Base-by-base conservation (phyloP, 345 rosid species). In the Gossypium ekmanianum region DNA sequence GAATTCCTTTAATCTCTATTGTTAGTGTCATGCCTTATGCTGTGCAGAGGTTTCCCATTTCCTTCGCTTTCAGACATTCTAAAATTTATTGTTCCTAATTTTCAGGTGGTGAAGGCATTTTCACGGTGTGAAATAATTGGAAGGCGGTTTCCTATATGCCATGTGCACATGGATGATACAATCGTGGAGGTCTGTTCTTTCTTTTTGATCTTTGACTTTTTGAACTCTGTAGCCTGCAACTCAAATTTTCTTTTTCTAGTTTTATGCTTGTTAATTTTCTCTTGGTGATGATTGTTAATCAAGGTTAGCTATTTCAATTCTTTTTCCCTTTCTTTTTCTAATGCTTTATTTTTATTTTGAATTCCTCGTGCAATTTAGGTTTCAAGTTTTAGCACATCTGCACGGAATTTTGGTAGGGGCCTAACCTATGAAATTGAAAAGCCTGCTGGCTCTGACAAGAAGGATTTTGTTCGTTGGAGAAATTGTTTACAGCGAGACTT, bases 401-500 rank as follows among this genome's bases (percentile, higher is more conserved):
- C 75, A 71, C 69, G 55, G 26, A 81, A 70, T 76, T 80, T 84
- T 59, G 43, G 39, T 44, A 59, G 79, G 80, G 77, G 77, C 63
- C 61, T 71, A 69, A 80, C 44, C 59, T 64, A 71, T 79, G 82
- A 83, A 24, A 11, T 66, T 69, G 81, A 61, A 79, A 76, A 75
- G 79, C 87, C 91, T 2, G 64, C 74, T 50, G 87, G 81, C 58
- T 84, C 84, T 71, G 83, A 83, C 62, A 85, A 87, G 63, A 80
- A 83, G 79, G 97, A 96, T 82, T 87, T 83, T 78, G 71, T 79
- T 66, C 97, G 95, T 61, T 92, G 92, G 88, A 85, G 83, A 76
- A 90, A 90, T 77, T 92, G 92, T 84, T 64, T 90, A 87, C 91
- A 82, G 76, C 85, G 98, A 51, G 99, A 96, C 83, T 90, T 96